These are phyloP conservation scores for Physcomitrellopsis africana DNA, from an alignment of 225 moss, liverwort and hornwort genomes.

Conservation along the genomic window DNA sequence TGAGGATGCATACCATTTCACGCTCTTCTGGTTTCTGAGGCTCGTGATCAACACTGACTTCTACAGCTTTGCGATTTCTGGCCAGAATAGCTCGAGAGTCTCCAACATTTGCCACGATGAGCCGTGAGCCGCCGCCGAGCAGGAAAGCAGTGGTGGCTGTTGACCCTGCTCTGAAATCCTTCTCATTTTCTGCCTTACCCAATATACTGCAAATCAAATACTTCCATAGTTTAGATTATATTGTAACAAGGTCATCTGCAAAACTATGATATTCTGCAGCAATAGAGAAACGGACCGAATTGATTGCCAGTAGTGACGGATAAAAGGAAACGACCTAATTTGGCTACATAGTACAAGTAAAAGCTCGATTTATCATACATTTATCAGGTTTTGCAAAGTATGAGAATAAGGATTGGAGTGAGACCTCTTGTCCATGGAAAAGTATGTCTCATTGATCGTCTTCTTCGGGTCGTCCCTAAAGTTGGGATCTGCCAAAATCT, in stretches of 20 bases:
- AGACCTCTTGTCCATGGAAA: conserved; percentile 64
- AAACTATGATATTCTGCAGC: neutral
- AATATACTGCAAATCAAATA: conserved; percentile 60
- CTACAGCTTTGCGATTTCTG: conserved; percentile 62
- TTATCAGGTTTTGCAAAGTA: neutral
- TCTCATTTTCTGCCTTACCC: conserved; percentile 56
- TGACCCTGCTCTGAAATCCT: conserved; percentile 71
- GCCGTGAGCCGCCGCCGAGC: conserved; percentile 59
- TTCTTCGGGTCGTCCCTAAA: conserved; percentile 58
- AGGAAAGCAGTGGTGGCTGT: conserved; percentile 87
- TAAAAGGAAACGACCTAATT: no score
- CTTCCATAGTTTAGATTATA: neutral
- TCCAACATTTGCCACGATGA: conserved; percentile 88
- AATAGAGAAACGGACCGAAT: neutral
- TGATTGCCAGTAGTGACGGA: no score
- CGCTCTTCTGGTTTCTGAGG: conserved; percentile 84
- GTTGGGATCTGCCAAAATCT: conserved; percentile 66
- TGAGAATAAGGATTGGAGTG: neutral
- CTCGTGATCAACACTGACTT: conserved; percentile 88
- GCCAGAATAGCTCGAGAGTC: conserved; percentile 82
- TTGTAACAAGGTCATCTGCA: neutral
- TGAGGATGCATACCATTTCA: conserved; percentile 60
- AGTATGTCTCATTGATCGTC: conserved; percentile 69
- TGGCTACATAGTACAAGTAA: no score
- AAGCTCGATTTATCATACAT: neutral